Base-by-base conservation (phyloP, 1,139 yeast species). In the Pichia sp. region DNA sequence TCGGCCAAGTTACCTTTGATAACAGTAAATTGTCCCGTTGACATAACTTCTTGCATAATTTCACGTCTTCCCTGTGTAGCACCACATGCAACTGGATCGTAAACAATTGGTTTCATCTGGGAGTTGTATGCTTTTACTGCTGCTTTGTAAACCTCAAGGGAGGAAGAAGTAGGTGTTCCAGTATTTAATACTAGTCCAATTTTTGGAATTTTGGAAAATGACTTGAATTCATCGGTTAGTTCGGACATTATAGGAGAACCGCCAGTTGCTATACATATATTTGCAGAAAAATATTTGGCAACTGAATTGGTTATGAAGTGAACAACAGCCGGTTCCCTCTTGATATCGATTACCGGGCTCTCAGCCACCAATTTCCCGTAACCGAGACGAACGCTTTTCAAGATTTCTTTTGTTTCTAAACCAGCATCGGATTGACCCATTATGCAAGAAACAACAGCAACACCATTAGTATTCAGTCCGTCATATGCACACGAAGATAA, bases 201-300 rank as follows among this genome's bases (percentile, higher is more conserved):
- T 50, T 77, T 70, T 7, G 86, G 81, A 8, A 77, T 72, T 0
- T 70, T 57, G 0, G 95, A 82, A 57, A 92, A 76, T 36, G 87
- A 95, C 10, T 69, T 78, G 62, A 78, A 90, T 66, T 92, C 97
- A 1, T 75, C 79, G 0, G 75, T 63, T 49, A 84, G 75, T 64
- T 89, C 96, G 15, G 95, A 85, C 97, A 92, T 92, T 29, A 89
- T 84, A 2, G 98, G 97, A 1, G 95, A 85, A 0, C 87, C 95
- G 2, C 96, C 96, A 30, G 85, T 71, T 0, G 97, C 90, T 54
- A 92, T 72, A 0, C 95, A 83, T n/a, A 89, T 87, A 64, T 92
- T 90, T 34, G 98, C 97, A 59, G 90, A 85, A 66, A 89, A 84
- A 65, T 89, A 86, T 66, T 89, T 88, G 43, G 87, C 97, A n/a